phyloP scores from a whole-genome alignment of 768 basidiomycete genomes.

The Lactarius akahatsu region DNA sequence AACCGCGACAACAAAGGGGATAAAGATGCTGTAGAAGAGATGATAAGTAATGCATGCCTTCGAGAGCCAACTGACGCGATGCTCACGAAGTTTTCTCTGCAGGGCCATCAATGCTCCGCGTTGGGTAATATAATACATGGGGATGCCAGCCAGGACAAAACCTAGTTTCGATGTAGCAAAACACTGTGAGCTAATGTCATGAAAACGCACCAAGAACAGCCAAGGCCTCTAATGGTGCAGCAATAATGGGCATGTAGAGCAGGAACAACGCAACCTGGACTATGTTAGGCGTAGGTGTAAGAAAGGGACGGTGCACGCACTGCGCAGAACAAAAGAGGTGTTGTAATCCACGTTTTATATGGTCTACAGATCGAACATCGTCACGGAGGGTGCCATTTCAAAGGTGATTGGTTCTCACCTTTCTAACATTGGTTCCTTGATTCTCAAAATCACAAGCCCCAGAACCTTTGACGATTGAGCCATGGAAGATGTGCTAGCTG shows the following conservation, averaged over 20 bases:
- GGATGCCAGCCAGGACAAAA: slow-evolving; percentile 76
- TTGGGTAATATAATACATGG: slow-evolving; percentile 80
- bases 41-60: slow-evolving; percentile 14
- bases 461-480: slow-evolving; percentile 55
- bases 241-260: slow-evolving; percentile 91
- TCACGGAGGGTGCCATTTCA: background rate
- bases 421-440: slow-evolving; percentile 88
- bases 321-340: slow-evolving; percentile 85
- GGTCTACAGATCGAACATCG: slow-evolving; percentile 52
- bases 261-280: slow-evolving; percentile 81
- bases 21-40: slow-evolving; percentile 41
- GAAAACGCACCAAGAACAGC: slow-evolving; percentile 73
- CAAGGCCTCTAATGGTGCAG: slow-evolving; percentile 84
- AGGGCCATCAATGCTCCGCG: slow-evolving; percentile 40
- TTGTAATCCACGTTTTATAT: slow-evolving; percentile 89
- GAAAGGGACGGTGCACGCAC: slow-evolving; percentile 44
- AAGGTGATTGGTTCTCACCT: slow-evolving; percentile 44
- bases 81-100: slow-evolving; percentile 36
- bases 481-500: background rate
- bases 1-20: slow-evolving; percentile 46
- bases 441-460: slow-evolving; percentile 80
- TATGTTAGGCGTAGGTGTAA: background rate
- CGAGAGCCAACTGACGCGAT: slow-evolving; percentile 7
- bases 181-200: slow-evolving; percentile 14
- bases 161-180: slow-evolving; percentile 41